Evolutionary conservation across 768 basidiomycete species (phyloP).

Genomic region (Terana coerulea): DNA sequence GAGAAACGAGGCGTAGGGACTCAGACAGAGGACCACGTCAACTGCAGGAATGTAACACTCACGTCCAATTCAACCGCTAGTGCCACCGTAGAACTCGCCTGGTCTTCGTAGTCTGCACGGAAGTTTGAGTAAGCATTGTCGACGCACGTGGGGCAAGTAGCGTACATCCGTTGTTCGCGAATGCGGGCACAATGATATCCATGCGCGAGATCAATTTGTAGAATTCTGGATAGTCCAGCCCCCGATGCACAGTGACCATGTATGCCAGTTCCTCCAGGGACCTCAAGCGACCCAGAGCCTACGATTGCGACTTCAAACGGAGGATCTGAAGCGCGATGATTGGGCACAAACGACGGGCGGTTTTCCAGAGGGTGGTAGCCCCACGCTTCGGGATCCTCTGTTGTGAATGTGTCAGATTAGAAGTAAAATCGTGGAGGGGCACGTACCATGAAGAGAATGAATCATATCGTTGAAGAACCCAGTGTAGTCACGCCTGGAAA

Average conservation of each 20-base stretch:
- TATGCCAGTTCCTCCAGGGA: conserved; percentile 36
- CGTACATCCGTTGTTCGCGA: conserved; percentile 30
- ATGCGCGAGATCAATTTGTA: conserved; percentile 34
- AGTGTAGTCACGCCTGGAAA: conserved; percentile 33
- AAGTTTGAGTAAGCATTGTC: background rate
- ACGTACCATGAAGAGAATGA: conserved; percentile 28
- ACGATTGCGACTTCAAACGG: conserved; percentile 33
- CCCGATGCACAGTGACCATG: conserved; percentile 32
- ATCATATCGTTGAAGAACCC: conserved; percentile 33
- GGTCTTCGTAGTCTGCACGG: conserved; percentile 29
- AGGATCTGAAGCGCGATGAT: conserved; percentile 14
- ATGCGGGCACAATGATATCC: conserved; percentile 41
- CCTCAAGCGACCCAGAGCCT: conserved; percentile 30
- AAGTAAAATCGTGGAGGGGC: background rate
- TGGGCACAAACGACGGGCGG: conserved; percentile 20
- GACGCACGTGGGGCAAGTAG: background rate
- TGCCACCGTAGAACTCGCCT: conserved; percentile 39
- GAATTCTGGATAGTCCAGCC: conserved; percentile 35
- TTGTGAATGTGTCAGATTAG: background rate
- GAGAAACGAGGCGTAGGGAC: background rate
- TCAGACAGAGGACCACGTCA: background rate
- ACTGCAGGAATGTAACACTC: conserved; percentile 2
- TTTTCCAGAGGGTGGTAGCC: conserved; percentile 31
- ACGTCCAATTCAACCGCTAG: conserved; percentile 39
- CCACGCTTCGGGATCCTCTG: conserved; percentile 34